These are phyloP conservation scores for Xylaria sp. DNA, from an alignment of 2,329 filamentous ascomycete species.

Conservation along the genomic window DNA sequence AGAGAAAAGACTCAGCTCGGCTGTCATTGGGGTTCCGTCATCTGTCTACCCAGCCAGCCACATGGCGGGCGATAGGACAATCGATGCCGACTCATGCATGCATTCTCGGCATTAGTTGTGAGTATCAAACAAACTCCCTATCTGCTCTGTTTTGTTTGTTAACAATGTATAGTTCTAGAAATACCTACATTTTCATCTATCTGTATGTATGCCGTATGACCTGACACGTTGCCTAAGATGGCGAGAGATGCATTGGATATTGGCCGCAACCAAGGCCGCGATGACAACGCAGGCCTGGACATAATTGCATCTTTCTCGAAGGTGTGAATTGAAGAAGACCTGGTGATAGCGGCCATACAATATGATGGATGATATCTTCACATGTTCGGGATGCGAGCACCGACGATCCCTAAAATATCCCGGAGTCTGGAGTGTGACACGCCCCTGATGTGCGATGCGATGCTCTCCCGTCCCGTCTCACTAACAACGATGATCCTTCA, in stretches of 20 bases:
- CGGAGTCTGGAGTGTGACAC: not conserved
- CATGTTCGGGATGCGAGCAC: conserved; percentile 4
- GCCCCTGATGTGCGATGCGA: conserved; percentile 24
- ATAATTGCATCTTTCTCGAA: not conserved
- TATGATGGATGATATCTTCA: not conserved
- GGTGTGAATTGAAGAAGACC: not conserved
- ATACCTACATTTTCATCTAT: not conserved
- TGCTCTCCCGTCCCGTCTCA: conserved; percentile 8
- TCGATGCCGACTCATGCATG: conserved; percentile 28
- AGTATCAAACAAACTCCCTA: not conserved
- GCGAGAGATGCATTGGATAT: not conserved
- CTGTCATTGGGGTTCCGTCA: conserved; percentile 17
- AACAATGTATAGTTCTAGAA: not conserved
- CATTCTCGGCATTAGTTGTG: not conserved
- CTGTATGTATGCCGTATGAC: conserved; percentile 4
- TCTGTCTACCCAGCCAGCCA: conserved; percentile 9
- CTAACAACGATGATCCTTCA: conserved; percentile 4
- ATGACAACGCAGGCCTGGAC: not conserved
- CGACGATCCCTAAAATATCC: not conserved
- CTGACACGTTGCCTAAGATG: not conserved
- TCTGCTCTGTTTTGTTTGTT: not conserved
- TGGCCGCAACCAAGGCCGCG: not conserved
- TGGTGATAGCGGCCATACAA: not conserved
- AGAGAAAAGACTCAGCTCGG: conserved; percentile 18
- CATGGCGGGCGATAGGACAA: conserved; percentile 7